phyloP scores from a whole-genome alignment of 1,284 basidiomycete species.

The Ustilago lituana region DNA sequence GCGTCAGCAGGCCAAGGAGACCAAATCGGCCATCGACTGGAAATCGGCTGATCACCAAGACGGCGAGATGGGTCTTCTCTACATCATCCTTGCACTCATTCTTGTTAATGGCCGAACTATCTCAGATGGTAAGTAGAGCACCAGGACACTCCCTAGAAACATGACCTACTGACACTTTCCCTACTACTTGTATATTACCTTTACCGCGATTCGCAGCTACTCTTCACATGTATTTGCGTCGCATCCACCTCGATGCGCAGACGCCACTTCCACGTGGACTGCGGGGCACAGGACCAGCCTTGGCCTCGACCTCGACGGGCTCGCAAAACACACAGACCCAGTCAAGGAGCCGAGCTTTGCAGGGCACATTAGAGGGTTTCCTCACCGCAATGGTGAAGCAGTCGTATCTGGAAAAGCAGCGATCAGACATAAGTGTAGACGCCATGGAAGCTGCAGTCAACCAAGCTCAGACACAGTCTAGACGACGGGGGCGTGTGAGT shows the following conservation, averaged over 20 bases:
- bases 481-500: constrained; percentile 22
- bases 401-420: constrained; percentile 60
- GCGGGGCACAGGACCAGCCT: constrained; percentile 27
- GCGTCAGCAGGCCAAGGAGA: background rate
- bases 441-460: constrained; percentile 25
- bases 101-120: constrained; percentile 65
- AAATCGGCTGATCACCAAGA: constrained; percentile 44
- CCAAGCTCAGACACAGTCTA: constrained; percentile 19
- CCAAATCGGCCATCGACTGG: constrained; percentile 39
- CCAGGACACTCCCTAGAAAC: background rate
- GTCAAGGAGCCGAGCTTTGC: constrained; percentile 17
- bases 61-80: constrained; percentile 62
- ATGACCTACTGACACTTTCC: background rate
- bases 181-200: too few relatives aligned
- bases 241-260: constrained; percentile 29
- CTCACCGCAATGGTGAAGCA: constrained; percentile 50
- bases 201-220: constrained; percentile 16
- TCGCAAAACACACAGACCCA: constrained; percentile 43
- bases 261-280: constrained; percentile 25
- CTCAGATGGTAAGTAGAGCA: constrained; percentile 57
- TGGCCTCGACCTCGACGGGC: constrained; percentile 9
- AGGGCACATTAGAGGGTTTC: constrained; percentile 51
- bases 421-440: constrained; percentile 28
- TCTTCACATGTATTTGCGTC: constrained; percentile 28
- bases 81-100: constrained; percentile 63